phyloP scores from a whole-genome alignment of 2,329 filamentous ascomycete genomes.

The Cladosporium sp. region DNA sequence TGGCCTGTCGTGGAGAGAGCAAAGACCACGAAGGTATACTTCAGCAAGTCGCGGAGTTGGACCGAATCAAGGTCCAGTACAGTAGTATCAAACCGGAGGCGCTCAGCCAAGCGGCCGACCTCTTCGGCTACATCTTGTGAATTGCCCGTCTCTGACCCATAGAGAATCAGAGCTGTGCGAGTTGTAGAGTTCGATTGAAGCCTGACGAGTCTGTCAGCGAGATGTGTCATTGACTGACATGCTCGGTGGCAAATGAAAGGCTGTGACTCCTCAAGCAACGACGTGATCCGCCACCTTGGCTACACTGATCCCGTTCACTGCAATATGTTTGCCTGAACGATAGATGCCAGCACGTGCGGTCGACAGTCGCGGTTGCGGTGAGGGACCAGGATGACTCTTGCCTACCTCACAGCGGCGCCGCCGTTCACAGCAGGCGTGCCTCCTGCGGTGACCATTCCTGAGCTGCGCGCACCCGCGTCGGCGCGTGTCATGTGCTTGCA shows the following conservation, averaged over 20 bases:
- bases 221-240: not conserved
- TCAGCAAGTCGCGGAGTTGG: slow-evolving; percentile 52
- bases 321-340: no score
- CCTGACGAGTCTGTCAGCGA: slow-evolving; percentile 8
- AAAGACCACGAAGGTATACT: slow-evolving; percentile 63
- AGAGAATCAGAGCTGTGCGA: slow-evolving; percentile 67
- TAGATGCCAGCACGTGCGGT: not conserved
- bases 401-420: slow-evolving; percentile 4
- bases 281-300: not conserved
- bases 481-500: not conserved
- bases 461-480: not conserved
- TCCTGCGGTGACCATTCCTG: not conserved
- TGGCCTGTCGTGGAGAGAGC: slow-evolving; percentile 90
- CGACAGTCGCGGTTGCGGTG: not conserved
- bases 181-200: not conserved
- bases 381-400: slow-evolving; percentile 6
- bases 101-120: slow-evolving; percentile 67
- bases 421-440: slow-evolving; percentile 1
- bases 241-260: not conserved
- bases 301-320: no score
- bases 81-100: slow-evolving; percentile 71
- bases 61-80: slow-evolving; percentile 75
- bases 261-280: not conserved
- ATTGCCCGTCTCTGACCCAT: slow-evolving; percentile 93
- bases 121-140: slow-evolving; percentile 88